phyloP scores from a whole-genome alignment of 768 basidiomycete species.

The Cyclocybe aegerita region DNA sequence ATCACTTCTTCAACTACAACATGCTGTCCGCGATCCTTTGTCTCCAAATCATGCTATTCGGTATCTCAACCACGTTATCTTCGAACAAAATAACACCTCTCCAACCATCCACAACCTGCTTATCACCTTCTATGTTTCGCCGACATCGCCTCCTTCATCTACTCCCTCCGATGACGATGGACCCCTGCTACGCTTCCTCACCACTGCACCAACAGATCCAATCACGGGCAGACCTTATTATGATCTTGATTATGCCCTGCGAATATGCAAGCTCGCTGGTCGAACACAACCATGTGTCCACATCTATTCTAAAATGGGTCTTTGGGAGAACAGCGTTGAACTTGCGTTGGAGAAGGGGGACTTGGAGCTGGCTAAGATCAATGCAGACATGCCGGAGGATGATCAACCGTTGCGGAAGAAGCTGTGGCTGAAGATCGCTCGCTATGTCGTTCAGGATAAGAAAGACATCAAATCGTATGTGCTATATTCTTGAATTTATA shows the following conservation, averaged over 20 bases:
- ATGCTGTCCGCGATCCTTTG: constrained; percentile 67
- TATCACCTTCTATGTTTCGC: constrained; percentile 78
- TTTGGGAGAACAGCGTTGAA: constrained; percentile 96
- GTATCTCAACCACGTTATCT: constrained; percentile 84
- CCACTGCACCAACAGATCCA: constrained; percentile 78
- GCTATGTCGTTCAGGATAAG: constrained; percentile 96
- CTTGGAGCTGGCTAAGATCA: constrained; percentile 90
- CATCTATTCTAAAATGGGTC: constrained; percentile 96
- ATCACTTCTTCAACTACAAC: constrained; percentile 80
- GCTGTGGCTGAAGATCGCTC: constrained; percentile 98
- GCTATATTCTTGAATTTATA: constrained; percentile 1
- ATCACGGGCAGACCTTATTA: constrained; percentile 87
- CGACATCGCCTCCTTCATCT: constrained; percentile 37
- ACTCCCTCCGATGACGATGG: constrained; percentile 59
- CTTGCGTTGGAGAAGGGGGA: constrained; percentile 93
- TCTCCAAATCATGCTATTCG: constrained; percentile 85
- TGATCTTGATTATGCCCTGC: constrained; percentile 94
- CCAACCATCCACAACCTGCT: constrained; percentile 93
- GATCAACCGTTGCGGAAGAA: constrained; percentile 87
- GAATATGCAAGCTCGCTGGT: constrained; percentile 82
- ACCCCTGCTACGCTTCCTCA: constrained; percentile 79
- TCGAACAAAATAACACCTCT: constrained; percentile 77
- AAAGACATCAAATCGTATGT: constrained; percentile 97
- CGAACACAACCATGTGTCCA: constrained; percentile 90
- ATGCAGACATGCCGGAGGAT: constrained; percentile 93